A percentile compares a stretch with the other conserved stretches of the same genome.
These are phyloP conservation scores for Nematodospora valgi DNA, from an alignment of 805 yeast genomes.

Conservation along the genomic window DNA sequence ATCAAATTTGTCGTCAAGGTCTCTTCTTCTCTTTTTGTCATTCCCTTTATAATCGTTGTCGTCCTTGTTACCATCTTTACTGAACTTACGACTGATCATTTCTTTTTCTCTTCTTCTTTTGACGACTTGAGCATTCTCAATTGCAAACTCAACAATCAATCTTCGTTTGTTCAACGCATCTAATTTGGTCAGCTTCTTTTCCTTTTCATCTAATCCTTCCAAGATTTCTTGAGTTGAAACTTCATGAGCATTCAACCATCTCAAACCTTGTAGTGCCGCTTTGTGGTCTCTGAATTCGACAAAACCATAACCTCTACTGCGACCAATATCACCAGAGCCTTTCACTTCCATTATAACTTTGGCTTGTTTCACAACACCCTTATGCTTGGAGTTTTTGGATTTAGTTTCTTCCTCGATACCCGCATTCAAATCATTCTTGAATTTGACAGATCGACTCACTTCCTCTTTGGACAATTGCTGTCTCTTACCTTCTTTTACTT, in stretches of 20 bases:
- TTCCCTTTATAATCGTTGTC: slow-evolving; percentile 14
- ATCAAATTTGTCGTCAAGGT: slow-evolving; percentile 15
- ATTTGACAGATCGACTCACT: slow-evolving; percentile 69
- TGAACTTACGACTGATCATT: slow-evolving; percentile 34
- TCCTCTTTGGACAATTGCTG: slow-evolving; percentile 91
- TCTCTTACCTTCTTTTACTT: slow-evolving; percentile 69
- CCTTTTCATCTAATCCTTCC: slow-evolving; percentile 70
- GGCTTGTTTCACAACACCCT: slow-evolving; percentile 91
- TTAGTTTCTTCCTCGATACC: slow-evolving; percentile 19
- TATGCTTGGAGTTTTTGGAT: slow-evolving; percentile 65
- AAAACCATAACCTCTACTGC: slow-evolving; percentile 97
- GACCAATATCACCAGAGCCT: slow-evolving; percentile 80
- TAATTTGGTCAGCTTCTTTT: slow-evolving; percentile 49
- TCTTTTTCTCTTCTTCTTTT: slow-evolving; percentile 81
- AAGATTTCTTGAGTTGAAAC: slow-evolving; percentile 68
- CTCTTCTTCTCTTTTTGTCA: slow-evolving; percentile 20
- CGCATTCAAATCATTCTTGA: slow-evolving; percentile 42
- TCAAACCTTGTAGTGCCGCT: slow-evolving; percentile 88
- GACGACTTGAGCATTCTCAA: slow-evolving; percentile 91
- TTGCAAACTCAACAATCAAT: slow-evolving; percentile 90
- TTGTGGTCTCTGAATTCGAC: slow-evolving; percentile 90
- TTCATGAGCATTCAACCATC: slow-evolving; percentile 95
- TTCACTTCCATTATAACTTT: slow-evolving; percentile 91
- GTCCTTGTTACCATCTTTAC: slow-evolving; percentile 10
- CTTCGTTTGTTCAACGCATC: slow-evolving; percentile 65